Base-by-base conservation (phyloP, 768 basidiomycete species). In the Neoboletus brunneissimus region DNA sequence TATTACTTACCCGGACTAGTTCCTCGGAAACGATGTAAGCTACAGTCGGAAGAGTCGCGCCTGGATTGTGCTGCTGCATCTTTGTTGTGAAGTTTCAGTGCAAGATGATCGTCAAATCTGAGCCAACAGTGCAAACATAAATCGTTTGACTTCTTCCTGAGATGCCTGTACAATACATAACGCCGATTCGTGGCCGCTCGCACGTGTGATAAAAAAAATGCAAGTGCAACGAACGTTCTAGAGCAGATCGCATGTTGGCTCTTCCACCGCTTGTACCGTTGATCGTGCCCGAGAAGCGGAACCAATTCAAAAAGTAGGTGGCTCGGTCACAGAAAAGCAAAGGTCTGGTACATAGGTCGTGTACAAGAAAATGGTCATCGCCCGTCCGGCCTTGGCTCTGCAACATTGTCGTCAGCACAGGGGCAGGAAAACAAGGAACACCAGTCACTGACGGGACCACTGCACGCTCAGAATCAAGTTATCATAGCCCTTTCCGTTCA, bases 401-500 rank as follows among this genome's bases (percentile, higher is more conserved):
- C 16, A n/a, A 40, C 48, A 57, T 23, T 25, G 8, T 53, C 16
- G 38, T 64, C 31, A 59, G 42, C 10, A 51, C 20, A 15, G 15
- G 9, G 25, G 16, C 34, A 48, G 12, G 9, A 41, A 40, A 23
- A 37, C 8, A 10, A 27, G 35, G 29, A 32, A 27, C 13, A 4
- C 11, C 55, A 38, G 23, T 31, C 25, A 80, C 81, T 77, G 66
- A 83, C 81, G 81, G 46, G 83, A 84, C 84, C 85, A 87, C 63
- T 82, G 79, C 48, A 85, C 79, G 58, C 76, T 84, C 62, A 87
- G 67, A 61, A 98, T 98, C 57, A 98, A 76, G 69, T 91, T 95
- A 72, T 95, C 93, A 66, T 96, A 98, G 22, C 93, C 94, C 65
- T 83, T 83, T 25, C 95, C 96, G 66, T 98, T 81, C 62, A 94